These are phyloP conservation scores for Trametes punicea DNA, from an alignment of 768 basidiomycete species.

Conservation along the genomic window DNA sequence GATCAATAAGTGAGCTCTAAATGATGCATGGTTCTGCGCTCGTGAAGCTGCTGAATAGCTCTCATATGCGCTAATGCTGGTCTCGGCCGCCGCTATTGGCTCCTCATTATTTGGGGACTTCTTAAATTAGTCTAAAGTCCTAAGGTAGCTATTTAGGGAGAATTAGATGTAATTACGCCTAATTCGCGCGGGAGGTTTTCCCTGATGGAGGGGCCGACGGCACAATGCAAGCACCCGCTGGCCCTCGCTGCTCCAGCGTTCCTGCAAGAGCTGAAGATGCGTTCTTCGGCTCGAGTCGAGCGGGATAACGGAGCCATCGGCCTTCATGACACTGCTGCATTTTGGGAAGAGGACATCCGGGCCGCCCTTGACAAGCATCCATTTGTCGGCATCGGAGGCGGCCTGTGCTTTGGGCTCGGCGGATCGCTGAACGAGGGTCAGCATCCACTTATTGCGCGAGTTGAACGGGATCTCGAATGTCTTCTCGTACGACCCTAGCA, in stretches of 20 bases:
- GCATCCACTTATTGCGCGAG: conserved; percentile 56
- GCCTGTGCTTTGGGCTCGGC: no score
- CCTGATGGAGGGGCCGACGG: conserved; percentile 38
- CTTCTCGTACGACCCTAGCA: conserved; percentile 19
- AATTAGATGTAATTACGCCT: no score
- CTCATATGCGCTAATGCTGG: no score
- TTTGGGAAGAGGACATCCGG: conserved; percentile 49
- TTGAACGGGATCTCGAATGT: conserved; percentile 34
- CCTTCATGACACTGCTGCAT: conserved; percentile 34
- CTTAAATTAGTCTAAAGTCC: no score
- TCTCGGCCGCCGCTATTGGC: no score
- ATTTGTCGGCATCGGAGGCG: conserved; percentile 25
- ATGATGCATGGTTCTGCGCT: no score
- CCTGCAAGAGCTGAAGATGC: conserved; percentile 37
- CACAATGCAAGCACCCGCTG: conserved; percentile 64
- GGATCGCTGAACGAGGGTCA: conserved; percentile 40
- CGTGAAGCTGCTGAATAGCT: no score
- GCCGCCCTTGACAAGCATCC: conserved; percentile 56
- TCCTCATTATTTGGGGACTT: no score
- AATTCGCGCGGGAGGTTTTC: no score
- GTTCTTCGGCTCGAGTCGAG: conserved; percentile 32
- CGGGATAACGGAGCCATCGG: conserved; percentile 33
- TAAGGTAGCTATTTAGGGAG: no score
- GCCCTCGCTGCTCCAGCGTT: conserved; percentile 49
- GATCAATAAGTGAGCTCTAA: no score